A percentile compares a stretch with the other conserved stretches of the same genome.
These are phyloP conservation scores for Crithidia expoeki DNA, from an alignment of 208 protist genomes.

Conservation along the genomic window DNA sequence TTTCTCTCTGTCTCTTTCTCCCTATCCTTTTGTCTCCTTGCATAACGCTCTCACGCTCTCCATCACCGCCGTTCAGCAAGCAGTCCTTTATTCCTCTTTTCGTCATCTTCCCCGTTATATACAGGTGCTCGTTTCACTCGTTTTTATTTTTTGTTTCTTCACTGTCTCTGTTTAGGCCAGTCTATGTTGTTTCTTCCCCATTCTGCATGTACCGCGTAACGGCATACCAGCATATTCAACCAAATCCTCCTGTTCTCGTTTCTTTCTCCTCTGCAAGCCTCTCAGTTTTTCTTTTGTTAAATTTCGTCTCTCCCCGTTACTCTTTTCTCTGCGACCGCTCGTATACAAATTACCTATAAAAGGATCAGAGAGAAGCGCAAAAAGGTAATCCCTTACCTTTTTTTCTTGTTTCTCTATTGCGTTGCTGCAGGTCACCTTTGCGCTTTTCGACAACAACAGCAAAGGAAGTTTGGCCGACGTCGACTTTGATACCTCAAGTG, in stretches of 20 bases:
- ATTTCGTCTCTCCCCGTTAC: background rate
- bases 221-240: too few species aligned
- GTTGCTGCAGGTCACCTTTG: too few species aligned
- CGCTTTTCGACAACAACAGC: too few species aligned
- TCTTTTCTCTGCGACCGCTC: background rate
- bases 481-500: too few species aligned
- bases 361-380: background rate
- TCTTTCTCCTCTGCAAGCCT: slow-evolving; percentile 6
- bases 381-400: background rate
- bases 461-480: too few species aligned
- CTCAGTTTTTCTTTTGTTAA: slow-evolving; percentile 2
- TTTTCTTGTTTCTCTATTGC: background rate
- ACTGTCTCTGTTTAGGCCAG: background rate
- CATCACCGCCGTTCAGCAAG: too few species aligned
- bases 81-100: too few species aligned
- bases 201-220: too few species aligned
- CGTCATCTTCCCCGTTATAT: too few species aligned
- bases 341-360: slow-evolving; percentile 6
- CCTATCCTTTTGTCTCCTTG: too few species aligned
- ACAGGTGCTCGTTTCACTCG: background rate
- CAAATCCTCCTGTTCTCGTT: slow-evolving; percentile 12
- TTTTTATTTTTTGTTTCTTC: slow-evolving; percentile 7
- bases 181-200: background rate
- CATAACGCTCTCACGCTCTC: too few species aligned
- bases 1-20: too few species aligned